Evolutionary conservation across 352 stramenopile genomes (phyloP).

Genomic region (Phytophthora kernoviae): DNA sequence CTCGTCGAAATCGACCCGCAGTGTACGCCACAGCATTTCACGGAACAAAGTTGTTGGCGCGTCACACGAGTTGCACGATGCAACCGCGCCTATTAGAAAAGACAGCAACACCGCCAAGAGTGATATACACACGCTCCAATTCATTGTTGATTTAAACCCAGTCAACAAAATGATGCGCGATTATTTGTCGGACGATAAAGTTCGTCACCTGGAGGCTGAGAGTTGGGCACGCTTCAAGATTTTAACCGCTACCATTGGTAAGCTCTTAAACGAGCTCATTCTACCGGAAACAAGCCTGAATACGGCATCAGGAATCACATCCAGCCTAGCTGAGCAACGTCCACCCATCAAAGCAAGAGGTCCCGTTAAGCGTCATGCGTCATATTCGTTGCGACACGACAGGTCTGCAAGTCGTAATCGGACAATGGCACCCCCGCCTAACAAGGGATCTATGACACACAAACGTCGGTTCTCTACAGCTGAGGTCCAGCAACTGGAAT

Average conservation of each 20-base stretch:
- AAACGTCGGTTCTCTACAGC: slow-evolving; percentile 16
- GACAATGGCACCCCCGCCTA: background rate
- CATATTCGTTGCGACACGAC: slow-evolving; percentile 6
- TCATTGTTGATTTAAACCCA: slow-evolving; percentile 63
- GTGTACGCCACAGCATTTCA: slow-evolving; percentile 20
- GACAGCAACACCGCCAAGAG: slow-evolving; percentile 1
- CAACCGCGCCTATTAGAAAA: slow-evolving; percentile 1
- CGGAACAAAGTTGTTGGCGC: slow-evolving; percentile 3
- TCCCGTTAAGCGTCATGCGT: slow-evolving; percentile 13
- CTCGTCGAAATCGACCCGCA: slow-evolving; percentile 16
- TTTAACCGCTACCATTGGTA: slow-evolving; percentile 27
- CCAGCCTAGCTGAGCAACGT: slow-evolving; percentile 3
- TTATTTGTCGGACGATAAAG: slow-evolving; percentile 33
- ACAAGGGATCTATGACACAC: background rate
- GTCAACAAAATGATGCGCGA: slow-evolving; percentile 58
- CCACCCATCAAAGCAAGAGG: slow-evolving; percentile 11
- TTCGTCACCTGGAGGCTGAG: slow-evolving; percentile 50
- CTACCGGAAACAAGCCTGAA: slow-evolving; percentile 10
- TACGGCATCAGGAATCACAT: background rate
- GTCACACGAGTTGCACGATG: slow-evolving; percentile 9
- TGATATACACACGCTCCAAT: slow-evolving; percentile 40
- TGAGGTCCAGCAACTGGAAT: background rate
- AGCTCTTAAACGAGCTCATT: slow-evolving; percentile 47
- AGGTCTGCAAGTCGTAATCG: background rate
- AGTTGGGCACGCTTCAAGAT: slow-evolving; percentile 60